Evolutionary conservation across 148 eudicot genomes (phyloP).

Genomic region (Persicaria maculosa): DNA sequence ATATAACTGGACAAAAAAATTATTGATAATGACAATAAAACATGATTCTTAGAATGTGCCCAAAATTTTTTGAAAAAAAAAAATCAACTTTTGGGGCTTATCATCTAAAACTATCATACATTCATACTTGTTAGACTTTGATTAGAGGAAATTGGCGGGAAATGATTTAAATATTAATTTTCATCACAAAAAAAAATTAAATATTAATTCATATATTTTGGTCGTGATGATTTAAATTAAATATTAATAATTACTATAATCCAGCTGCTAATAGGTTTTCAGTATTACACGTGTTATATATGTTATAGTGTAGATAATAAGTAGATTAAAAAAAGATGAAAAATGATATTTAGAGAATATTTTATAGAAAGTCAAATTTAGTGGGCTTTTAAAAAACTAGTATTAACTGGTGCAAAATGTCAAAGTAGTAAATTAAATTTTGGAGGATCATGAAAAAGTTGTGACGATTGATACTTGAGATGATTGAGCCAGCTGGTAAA

Average conservation of each 20-base stretch:
- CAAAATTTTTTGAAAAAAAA: too few relatives aligned
- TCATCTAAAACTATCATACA: too few relatives aligned
- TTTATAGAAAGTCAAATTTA: neutral
- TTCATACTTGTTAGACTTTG: too few relatives aligned
- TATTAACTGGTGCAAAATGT: neutral
- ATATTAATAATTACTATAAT: neutral
- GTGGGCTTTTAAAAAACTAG: neutral
- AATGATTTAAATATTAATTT: too few relatives aligned
- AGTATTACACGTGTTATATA: too few relatives aligned
- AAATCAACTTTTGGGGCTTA: neutral
- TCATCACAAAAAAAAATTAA: neutral
- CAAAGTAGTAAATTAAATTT: neutral
- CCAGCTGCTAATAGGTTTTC: too few relatives aligned
- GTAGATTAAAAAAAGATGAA: neutral
- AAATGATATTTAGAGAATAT: neutral
- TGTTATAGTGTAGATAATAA: too few relatives aligned
- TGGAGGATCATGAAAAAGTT: neutral
- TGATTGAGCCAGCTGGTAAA: neutral
- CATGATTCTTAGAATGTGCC: neutral
- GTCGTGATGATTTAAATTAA: conserved; percentile 1
- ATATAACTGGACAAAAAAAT: too few relatives aligned
- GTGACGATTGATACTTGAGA: neutral
- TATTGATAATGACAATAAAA: too few relatives aligned
- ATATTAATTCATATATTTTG: neutral
- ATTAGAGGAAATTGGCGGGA: too few relatives aligned